Conservation (phyloP, 2,329 filamentous ascomycete species). For the Aspergillus fischeri region DNA sequence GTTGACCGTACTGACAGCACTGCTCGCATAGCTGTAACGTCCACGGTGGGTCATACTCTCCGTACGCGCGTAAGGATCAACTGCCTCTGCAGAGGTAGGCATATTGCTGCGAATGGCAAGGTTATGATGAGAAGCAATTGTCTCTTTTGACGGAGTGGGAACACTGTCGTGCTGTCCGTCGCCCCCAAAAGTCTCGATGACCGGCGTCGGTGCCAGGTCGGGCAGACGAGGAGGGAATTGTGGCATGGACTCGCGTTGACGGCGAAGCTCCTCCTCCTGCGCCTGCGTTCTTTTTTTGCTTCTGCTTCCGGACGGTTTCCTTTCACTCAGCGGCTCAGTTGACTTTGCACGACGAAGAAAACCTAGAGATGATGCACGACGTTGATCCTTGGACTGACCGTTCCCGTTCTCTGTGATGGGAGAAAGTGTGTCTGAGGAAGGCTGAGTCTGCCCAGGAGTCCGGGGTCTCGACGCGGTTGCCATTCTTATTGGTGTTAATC, state of each 20-base stretch:
- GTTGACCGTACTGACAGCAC: conserved; percentile 84
- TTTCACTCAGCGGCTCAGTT: conserved; percentile 56
- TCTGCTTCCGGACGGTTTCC: conserved; percentile 36
- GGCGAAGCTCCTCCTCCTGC: conserved; percentile 50
- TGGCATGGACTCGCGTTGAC: conserved; percentile 55
- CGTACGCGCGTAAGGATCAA: conserved; percentile 74
- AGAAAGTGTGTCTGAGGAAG: conserved; percentile 32
- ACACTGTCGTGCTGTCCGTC: conserved; percentile 61
- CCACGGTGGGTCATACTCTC: conserved; percentile 97
- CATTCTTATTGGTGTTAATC: conserved; percentile 23
- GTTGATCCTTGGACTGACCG: conserved; percentile 23
- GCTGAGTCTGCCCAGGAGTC: conserved; percentile 30
- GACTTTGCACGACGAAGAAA: conserved; percentile 67
- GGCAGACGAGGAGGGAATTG: conserved; percentile 56
- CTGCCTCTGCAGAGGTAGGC: conserved; percentile 26
- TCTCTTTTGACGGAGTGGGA: conserved; percentile 49
- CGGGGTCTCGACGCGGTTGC: conserved; percentile 32
- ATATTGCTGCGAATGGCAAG: conserved; percentile 20
- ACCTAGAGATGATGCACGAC: conserved; percentile 48
- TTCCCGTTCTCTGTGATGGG: conserved; percentile 34
- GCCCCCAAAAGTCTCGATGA: conserved; percentile 56
- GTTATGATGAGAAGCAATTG: conserved; percentile 22
- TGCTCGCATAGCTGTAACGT: conserved; percentile 93
- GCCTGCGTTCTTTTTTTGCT: conserved; percentile 37
- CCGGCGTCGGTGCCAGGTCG: conserved; percentile 43